Percentiles rank a stretch among this genome's conserved stretches.
Conservation (phyloP, 2,329 filamentous ascomycete genomes). For the Pseudogymnoascus destructans region DNA sequence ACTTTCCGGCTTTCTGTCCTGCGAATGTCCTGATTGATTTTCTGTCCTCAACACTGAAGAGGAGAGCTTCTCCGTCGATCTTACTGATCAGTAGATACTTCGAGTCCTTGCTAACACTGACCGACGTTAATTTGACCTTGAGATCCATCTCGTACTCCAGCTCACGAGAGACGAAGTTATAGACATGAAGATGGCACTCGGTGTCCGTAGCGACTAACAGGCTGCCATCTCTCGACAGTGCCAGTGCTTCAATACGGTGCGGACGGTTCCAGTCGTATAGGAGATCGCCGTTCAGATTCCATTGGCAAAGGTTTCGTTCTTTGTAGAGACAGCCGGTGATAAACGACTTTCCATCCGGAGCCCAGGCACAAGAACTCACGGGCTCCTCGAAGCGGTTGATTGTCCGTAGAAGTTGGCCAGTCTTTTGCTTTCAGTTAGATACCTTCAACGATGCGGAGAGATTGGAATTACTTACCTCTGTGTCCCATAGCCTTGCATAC, state of each 20-base stretch:
- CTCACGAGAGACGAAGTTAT: slow-evolving; percentile 62
- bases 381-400: slow-evolving; percentile 67
- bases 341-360: slow-evolving; percentile 62
- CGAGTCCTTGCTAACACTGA: slow-evolving; percentile 74
- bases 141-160: slow-evolving; percentile 63
- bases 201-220: slow-evolving; percentile 69
- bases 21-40: slow-evolving; percentile 61
- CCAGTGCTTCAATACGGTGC: slow-evolving; percentile 71
- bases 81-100: slow-evolving; percentile 70
- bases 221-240: slow-evolving; percentile 67
- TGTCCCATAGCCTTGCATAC: slow-evolving; percentile 63
- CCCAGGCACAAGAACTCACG: slow-evolving; percentile 84
- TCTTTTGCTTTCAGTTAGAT: slow-evolving; percentile 30
- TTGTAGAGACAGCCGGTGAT: slow-evolving; percentile 67
- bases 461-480: slow-evolving; percentile 37
- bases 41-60: slow-evolving; percentile 64
- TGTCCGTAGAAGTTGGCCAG: slow-evolving; percentile 47
- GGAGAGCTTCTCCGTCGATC: slow-evolving; percentile 59
- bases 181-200: slow-evolving; percentile 60
- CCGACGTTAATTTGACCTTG: slow-evolving; percentile 58
- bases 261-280: slow-evolving; percentile 54
- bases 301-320: slow-evolving; percentile 53
- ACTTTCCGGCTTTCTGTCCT: slow-evolving; percentile 63
- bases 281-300: slow-evolving; percentile 49
- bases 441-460: neutral